Evolutionary conservation across 148 eudicot genomes (phyloP).

Genomic region (Vaccinium corymbosum): DNA sequence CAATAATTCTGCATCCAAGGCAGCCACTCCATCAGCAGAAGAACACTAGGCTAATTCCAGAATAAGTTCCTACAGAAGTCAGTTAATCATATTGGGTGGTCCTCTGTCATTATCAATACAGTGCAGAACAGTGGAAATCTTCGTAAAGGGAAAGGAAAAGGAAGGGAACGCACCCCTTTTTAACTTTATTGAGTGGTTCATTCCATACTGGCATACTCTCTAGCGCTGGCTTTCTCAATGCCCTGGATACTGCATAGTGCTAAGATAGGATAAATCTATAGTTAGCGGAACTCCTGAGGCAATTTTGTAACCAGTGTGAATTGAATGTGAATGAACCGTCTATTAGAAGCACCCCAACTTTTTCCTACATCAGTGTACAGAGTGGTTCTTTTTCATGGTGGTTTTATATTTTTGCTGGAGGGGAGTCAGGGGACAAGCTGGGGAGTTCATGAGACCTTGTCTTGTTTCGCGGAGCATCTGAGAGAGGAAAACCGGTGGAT

Average conservation of each 20-base stretch:
- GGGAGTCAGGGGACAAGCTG: neutral
- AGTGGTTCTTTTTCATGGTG: neutral
- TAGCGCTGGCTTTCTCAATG: neutral
- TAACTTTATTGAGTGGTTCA: neutral
- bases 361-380: neutral
- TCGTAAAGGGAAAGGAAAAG: neutral
- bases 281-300: neutral
- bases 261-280: neutral
- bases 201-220: neutral
- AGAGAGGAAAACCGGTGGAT: constrained; percentile 42
- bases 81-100: neutral
- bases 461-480: constrained; percentile 23
- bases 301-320: neutral
- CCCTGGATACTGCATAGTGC: neutral
- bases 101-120: neutral
- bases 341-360: neutral
- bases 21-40: constrained; percentile 26
- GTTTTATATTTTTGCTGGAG: neutral
- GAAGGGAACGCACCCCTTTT: neutral
- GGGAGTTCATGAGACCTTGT: neutral
- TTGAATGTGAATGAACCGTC: neutral
- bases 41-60: constrained; percentile 25
- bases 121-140: neutral
- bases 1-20: constrained; percentile 59
- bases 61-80: constrained; percentile 15